Percentiles rank a stretch among this genome's conserved stretches.
phyloP scores from a whole-genome alignment of 228 moss, liverwort and hornwort species.

The Sphagnum magellanicum region DNA sequence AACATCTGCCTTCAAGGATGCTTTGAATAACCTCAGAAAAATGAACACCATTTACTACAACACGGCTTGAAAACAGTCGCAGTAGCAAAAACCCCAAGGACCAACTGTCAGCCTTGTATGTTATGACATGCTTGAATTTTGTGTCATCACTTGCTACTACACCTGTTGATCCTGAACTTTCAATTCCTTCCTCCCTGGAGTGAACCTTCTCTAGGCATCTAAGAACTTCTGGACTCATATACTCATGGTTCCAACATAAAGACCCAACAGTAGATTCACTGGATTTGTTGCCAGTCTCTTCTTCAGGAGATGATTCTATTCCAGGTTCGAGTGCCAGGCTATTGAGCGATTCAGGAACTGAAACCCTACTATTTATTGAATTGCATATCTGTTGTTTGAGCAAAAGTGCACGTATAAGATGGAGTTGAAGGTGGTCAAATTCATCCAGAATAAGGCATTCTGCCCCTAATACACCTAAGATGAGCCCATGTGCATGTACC shows the following conservation, averaged over 20 bases:
- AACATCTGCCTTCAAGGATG: slow-evolving; percentile 14
- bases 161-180: not conserved
- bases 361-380: too few species aligned
- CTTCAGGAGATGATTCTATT: too few species aligned
- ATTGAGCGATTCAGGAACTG: too few species aligned
- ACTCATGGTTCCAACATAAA: slow-evolving; percentile 20
- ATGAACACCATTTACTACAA: slow-evolving; percentile 17
- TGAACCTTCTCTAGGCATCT: slow-evolving; percentile 12
- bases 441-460: slow-evolving; percentile 44
- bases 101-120: slow-evolving; percentile 65
- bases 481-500: slow-evolving; percentile 48
- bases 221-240: slow-evolving; percentile 59
- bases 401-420: slow-evolving; percentile 21
- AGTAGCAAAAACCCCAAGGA: slow-evolving; percentile 63
- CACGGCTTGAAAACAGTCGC: slow-evolving; percentile 41
- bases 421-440: slow-evolving; percentile 48
- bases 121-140: slow-evolving; percentile 8
- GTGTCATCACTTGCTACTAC: slow-evolving; percentile 5
- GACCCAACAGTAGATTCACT: not conserved
- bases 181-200: slow-evolving; percentile 1
- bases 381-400: slow-evolving; percentile 9
- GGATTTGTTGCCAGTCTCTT: not conserved
- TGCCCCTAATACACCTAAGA: slow-evolving; percentile 35
- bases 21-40: slow-evolving; percentile 14
- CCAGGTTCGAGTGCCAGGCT: too few species aligned